Evolutionary conservation across 345 rosid species (phyloP).

Genomic region (Brassica incana): DNA sequence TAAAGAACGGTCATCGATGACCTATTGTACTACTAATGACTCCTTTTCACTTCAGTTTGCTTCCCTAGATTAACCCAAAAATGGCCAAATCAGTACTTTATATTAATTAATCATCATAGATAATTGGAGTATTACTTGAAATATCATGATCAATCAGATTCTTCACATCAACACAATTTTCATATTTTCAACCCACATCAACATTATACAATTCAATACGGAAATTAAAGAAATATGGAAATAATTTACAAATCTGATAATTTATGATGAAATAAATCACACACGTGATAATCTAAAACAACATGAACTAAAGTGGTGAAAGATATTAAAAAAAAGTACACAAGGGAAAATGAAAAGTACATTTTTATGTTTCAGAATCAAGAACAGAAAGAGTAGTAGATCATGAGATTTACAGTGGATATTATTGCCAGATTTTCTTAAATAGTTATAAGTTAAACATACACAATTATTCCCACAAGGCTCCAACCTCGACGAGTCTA

Average conservation of each 20-base stretch:
- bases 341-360: not conserved
- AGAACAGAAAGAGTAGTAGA: slow-evolving; percentile 3
- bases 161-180: not conserved
- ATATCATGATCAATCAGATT: not conserved
- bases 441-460: not conserved
- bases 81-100: not conserved
- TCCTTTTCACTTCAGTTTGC: not conserved
- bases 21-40: slow-evolving; percentile 12
- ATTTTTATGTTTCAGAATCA: slow-evolving; percentile 6
- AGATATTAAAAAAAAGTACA: not conserved
- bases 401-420: slow-evolving; percentile 22
- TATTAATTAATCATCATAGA: not conserved
- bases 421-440: slow-evolving; percentile 5
- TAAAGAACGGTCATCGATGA: not conserved
- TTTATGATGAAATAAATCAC: slow-evolving; percentile 10
- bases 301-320: not conserved
- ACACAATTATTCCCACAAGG: slow-evolving; percentile 43
- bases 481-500: slow-evolving; percentile 86
- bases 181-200: not conserved
- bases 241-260: slow-evolving; percentile 3
- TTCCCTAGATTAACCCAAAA: slow-evolving; percentile 15
- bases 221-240: not conserved
- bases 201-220: not conserved
- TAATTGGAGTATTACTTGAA: not conserved
- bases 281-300: slow-evolving; percentile 13